Evolutionary conservation across 1,139 yeast species (phyloP).

Genomic region (Geotrichum reessii): DNA sequence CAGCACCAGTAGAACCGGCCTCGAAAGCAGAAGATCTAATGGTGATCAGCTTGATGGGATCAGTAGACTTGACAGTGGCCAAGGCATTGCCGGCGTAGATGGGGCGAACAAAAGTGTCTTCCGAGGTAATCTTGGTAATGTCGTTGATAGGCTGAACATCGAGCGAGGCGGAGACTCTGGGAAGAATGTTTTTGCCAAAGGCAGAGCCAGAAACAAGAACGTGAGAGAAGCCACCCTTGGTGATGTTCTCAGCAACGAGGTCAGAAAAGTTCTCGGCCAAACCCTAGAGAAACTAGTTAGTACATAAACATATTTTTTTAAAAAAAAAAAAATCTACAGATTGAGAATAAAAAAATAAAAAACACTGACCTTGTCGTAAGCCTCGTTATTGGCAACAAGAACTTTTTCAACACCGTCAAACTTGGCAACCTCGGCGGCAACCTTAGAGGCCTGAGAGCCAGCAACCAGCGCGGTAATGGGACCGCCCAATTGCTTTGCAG

Average conservation of each 20-base stretch:
- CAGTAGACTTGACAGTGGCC: slow-evolving; percentile 71
- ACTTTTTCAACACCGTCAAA: slow-evolving; percentile 39
- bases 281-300: slow-evolving; percentile 19
- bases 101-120: slow-evolving; percentile 80
- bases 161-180: slow-evolving; percentile 78
- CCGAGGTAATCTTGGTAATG: slow-evolving; percentile 58
- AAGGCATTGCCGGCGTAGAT: slow-evolving; percentile 95
- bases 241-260: slow-evolving; percentile 39
- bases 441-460: slow-evolving; percentile 35
- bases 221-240: slow-evolving; percentile 51
- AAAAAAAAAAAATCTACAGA: too few relatives aligned
- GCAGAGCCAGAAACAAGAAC: slow-evolving; percentile 79
- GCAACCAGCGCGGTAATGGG: slow-evolving; percentile 40
- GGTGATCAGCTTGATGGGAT: slow-evolving; percentile 60
- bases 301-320: too few relatives aligned
- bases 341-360: too few relatives aligned
- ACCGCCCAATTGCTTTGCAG: slow-evolving; percentile 39
- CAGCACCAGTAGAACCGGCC: slow-evolving; percentile 44
- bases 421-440: slow-evolving; percentile 35
- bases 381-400: slow-evolving; percentile 35
- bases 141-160: slow-evolving; percentile 89
- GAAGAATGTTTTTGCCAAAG: slow-evolving; percentile 79
- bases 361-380: slow-evolving; percentile 33
- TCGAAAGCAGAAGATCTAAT: slow-evolving; percentile 83
- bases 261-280: slow-evolving; percentile 38